Evolutionary conservation across 371 early-diverging fungal species (phyloP), one percentile per base, ranked within the genome.

Genomic region (Mucor saturninus): DNA sequence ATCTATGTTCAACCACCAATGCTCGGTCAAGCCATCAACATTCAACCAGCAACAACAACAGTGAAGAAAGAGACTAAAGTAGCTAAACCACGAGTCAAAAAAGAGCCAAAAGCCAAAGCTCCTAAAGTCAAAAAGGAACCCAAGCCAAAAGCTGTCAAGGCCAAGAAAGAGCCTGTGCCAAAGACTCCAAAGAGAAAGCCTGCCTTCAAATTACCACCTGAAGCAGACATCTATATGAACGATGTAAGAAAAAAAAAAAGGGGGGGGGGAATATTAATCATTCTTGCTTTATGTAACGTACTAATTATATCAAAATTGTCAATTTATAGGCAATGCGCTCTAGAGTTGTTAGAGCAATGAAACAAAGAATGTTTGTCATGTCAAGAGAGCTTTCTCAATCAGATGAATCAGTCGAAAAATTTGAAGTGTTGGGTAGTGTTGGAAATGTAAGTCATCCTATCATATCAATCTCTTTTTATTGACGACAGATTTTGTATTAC

Each of bases 371-470:
- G 72, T 75, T 61, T 62, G 65, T 75, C n/a, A 7, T 75, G 26
- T 60, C 62, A 4, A 54, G 75, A 37, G 42, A 60, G 4, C 32
- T 52, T 2, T 13, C 10, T 11, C 26, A 31, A 26, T 0, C 14
- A 5, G 58, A 55, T 38, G 35, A 61, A 2, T 60, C 54, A 21
- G 9, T 9, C 6, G 67, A 69, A 54, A 43, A 10, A 1, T 75
- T 75, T 29, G 62, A 75, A 56, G 75, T 77, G 6, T 43, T 74
- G 13, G 78, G 78, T 14, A 77, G 75, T 48, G 62, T 69, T 29
- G 78, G 75, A 21, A 77, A 67, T 40, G 78, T 77, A 77, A 60
- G 67, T 57, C 35, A 14, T 10, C 3, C 9, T 6, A n/a, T 14
- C 4, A 28, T 50, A 13, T 6, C 3, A 21, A 42, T 42, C 4